Base-by-base conservation (phyloP, 75 land plant species). In the Pinus tabuliformis region DNA sequence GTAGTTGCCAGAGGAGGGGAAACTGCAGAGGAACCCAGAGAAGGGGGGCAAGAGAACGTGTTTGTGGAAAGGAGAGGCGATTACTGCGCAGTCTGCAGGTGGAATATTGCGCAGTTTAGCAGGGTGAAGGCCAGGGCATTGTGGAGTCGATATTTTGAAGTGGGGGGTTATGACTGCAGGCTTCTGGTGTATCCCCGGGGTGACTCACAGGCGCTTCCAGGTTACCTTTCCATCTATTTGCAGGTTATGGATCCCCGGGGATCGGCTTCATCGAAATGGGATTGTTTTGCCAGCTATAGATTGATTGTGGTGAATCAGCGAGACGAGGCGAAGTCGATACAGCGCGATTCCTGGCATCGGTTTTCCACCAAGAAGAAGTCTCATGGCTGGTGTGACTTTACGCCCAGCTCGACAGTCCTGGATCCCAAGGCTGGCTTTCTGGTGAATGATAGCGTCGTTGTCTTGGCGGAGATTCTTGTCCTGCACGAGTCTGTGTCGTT, bases 341-440 rank as follows among this genome's bases (percentile, higher is more conserved):
- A 80, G 61, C 45, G 87, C 2, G 88, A 86, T 72, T 86, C 88
- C 15, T 86, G 86, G 88, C 88, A 86, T 66, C 76, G 88, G 24
- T 84, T 86, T 33, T 83, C 86, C 21, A 82, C 74, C 54, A 86
- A 86, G 80, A 86, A 86, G 82, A 86, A 86, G 65, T 86, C 86
- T 16, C 88, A 86, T 71, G 88, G 88, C 17, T 86, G 88, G 86
- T 86, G 88, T 49, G 88, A 86, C 80, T 86, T 86, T 73, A 83
- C 83, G 3, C 88, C 86, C 6, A 77, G 79, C 58, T 57, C 82
- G 1, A 61, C 82, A n/a, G 59, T 86, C 36, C 42, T 80, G 58
- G 88, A 86, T 57, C 76, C 78, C n/a, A 84, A 84, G 63, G 78
- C 76, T n/a, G 88, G 88, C 22, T 86, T 86, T 33, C 70, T 86